Conservation (phyloP, 192 early-diverging fungal genomes). For the Coemansia sp. region DNA sequence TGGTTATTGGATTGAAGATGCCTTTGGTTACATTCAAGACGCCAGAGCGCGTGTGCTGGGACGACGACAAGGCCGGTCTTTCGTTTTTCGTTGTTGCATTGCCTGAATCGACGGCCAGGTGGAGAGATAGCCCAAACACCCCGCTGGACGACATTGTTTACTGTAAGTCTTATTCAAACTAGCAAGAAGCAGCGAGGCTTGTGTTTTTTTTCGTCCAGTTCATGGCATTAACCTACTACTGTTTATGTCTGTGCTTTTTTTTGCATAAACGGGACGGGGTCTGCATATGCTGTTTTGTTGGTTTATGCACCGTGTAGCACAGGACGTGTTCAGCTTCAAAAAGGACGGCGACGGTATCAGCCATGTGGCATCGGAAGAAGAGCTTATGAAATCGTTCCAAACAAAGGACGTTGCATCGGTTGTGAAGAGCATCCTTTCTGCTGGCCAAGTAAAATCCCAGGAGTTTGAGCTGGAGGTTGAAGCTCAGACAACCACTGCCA, state of each 20-base stretch:
- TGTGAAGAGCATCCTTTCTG: constrained; percentile 50
- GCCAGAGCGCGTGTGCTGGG: constrained; percentile 53
- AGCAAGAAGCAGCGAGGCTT: background rate
- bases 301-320: constrained; percentile 19
- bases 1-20: constrained; percentile 16
- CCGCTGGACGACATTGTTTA: constrained; percentile 48
- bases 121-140: constrained; percentile 40
- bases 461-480: constrained; percentile 51
- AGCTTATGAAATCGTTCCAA: constrained; percentile 45
- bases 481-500: constrained; percentile 43
- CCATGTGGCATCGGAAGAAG: constrained; percentile 34
- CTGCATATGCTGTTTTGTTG: background rate
- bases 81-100: constrained; percentile 46
- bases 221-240: background rate
- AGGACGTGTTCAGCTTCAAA: constrained; percentile 45
- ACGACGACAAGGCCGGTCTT: constrained; percentile 34
- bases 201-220: background rate
- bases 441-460: constrained; percentile 23
- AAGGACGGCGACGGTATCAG: constrained; percentile 9
- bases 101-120: constrained; percentile 40
- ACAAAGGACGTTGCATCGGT: constrained; percentile 38
- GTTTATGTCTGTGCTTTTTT: background rate
- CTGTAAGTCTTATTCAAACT: constrained; percentile 31
- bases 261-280: background rate
- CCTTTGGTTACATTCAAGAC: constrained; percentile 47